Evolutionary conservation across 768 basidiomycete genomes (phyloP), one percentile per base, ranked within the genome.

Genomic region (Amanita exitialis): DNA sequence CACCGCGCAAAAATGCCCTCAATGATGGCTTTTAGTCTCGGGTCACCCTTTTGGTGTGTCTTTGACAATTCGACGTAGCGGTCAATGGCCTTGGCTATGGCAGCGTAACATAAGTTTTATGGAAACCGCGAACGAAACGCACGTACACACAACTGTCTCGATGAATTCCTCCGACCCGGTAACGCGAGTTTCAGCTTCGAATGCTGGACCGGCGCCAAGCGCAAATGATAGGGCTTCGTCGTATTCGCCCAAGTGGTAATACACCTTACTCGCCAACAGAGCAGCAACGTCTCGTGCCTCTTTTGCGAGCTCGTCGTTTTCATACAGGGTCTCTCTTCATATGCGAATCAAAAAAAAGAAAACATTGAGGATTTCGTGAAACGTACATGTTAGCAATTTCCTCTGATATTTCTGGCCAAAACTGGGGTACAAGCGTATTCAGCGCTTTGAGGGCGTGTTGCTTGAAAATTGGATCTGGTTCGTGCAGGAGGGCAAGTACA

Each of bases 331-430:
- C 67, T 99, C 96, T 59, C 95, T 98, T 21, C 44, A 5, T 21
- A 13, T 39, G 53, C 52, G 54, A 44, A 52, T 59, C 48, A 36
- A 47, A 46, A 44, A n/a, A 43, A 21, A 25, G 18, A 16, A 34
- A 42, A 53, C 16, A 34, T 16, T 47, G 49, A 23, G 44, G 49
- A 41, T 34, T 54, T 53, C 32, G 53, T 56, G 34, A 47, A 46
- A 72, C 90, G 59, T 64, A 90, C 94, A 98, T 92, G 53, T 82
- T 71, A 30, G 86, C 79, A 59, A 97, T 85, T 63, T 89, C 82
- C 67, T 99, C 96, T 58, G 91, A 93, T 61, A 98, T 95, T 75
- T 99, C 96, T 43, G 95, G 86, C 96, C 96, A 99, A 68, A 97
- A 98, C 59, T 89, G 85, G 35, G 93, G 82, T 6, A 98, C 91